Conservation (phyloP, 139 green algal genomes). For the Chlorella sp. region DNA sequence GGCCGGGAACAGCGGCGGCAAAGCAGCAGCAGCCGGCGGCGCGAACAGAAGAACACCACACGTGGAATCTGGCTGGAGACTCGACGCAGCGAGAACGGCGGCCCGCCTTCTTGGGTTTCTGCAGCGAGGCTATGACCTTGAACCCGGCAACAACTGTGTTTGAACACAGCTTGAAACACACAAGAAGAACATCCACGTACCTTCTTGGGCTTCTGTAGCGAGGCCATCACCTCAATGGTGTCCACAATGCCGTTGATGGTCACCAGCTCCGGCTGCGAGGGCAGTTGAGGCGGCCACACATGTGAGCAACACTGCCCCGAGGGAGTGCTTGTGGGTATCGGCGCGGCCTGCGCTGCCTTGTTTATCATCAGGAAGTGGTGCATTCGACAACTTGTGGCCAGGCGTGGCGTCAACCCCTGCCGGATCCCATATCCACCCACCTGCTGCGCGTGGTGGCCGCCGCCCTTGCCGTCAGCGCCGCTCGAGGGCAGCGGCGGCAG, state of each 20-base stretch:
- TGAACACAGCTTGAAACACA: neutral
- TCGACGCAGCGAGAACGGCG: neutral
- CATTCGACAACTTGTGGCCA: too few relatives aligned
- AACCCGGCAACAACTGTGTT: slow-evolving; percentile 78
- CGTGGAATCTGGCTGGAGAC: too few relatives aligned
- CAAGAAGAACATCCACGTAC: slow-evolving; percentile 30
- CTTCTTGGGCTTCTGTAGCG: slow-evolving; percentile 93
- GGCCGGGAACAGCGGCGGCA: too few relatives aligned
- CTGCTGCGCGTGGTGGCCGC: neutral
- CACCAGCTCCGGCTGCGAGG: slow-evolving; percentile 36
- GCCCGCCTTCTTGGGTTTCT: slow-evolving; percentile 91
- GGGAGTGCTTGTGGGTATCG: too few relatives aligned
- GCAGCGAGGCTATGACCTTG: slow-evolving; percentile 79
- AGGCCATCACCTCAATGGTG: slow-evolving; percentile 81
- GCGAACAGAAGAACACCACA: too few relatives aligned
- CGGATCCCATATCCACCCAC: too few relatives aligned
- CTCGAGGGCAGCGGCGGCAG: slow-evolving; percentile 36
- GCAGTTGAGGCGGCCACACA: neutral
- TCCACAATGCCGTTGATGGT: slow-evolving; percentile 85
- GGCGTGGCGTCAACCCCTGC: too few relatives aligned
- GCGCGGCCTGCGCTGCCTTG: too few relatives aligned
- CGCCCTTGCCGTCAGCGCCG: neutral
- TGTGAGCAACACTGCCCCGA: too few relatives aligned
- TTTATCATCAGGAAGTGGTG: too few relatives aligned
- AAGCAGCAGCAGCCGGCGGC: neutral